Evolutionary conservation across 2,329 filamentous ascomycete genomes (phyloP), one percentile per base, ranked within the genome.

Genomic region (Cladophialophora exuberans): DNA sequence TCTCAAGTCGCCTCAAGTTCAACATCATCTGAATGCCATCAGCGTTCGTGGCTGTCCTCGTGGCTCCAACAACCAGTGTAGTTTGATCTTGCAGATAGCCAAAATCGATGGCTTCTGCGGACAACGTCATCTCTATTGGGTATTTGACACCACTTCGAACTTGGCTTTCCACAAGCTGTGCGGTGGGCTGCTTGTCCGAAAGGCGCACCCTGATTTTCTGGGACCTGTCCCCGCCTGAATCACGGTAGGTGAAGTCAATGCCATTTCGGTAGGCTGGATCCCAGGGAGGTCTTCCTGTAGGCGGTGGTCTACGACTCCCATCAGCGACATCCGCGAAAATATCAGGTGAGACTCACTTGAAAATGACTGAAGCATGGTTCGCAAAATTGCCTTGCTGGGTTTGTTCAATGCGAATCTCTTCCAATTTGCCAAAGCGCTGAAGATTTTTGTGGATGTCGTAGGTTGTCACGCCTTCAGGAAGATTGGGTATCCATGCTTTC

Each of bases 371-470:
- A 1, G 75, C 83, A 20, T 36, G 67, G 0, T 72, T 70, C 26
- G 69, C 69, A 50, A 70, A 65, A 22, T 71, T 54, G n/a, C 79
- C 71, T 25, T 70, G 59, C 4, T 62, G 56, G 44, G 73, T 65
- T 42, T 81, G 77, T 44, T 74, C 78, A 1, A 88, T 72, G 11
- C 87, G 82, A 30, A 89, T 81, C 30, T 71, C 79, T 2, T 69
- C 69, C 10, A 89, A 76, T 4, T 71, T 71, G 1, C 85, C 84
- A 54, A 83, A 73, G 0, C 63, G 56, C 1, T 71, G 67, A 57
- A 90, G 82, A 15, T 76, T 76, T 2, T 73, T 64, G 67, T 79
- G 83, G 1, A 89, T 61, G 3, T 65, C 66, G 6, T 67, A 65
- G 0, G 74, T 74, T 23, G 63, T 72, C 6, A 65, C 63, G 18